Conservation (phyloP, 1,284 basidiomycete species). For the Rhodotorula mucilaginosa region DNA sequence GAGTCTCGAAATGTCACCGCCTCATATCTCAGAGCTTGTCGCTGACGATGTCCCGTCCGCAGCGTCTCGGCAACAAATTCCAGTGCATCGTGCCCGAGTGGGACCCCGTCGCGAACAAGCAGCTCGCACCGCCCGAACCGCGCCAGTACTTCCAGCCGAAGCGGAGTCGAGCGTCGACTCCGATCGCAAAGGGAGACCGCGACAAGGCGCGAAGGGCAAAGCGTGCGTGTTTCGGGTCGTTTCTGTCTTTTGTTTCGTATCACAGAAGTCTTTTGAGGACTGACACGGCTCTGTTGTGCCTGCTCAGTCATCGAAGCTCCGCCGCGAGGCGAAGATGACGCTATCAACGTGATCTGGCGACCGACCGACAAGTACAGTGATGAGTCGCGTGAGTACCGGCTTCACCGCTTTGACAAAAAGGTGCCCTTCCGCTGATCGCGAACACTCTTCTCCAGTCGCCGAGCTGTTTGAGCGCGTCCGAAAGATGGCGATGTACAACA, state of each 20-base stretch:
- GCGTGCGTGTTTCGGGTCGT: background rate
- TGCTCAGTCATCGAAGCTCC: slow-evolving; percentile 5
- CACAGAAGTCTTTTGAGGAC: background rate
- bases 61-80: slow-evolving; percentile 42
- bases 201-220: slow-evolving; percentile 8
- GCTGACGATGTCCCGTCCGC: background rate
- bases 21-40: background rate
- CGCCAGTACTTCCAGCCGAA: slow-evolving; percentile 30
- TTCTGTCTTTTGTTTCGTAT: background rate
- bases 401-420: background rate
- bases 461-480: slow-evolving; percentile 24
- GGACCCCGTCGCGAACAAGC: slow-evolving; percentile 14
- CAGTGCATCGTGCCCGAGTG: slow-evolving; percentile 40
- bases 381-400: slow-evolving; percentile 2
- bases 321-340: slow-evolving; percentile 30
- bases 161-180: slow-evolving; percentile 23
- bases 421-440: background rate
- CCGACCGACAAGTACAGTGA: slow-evolving; percentile 16
- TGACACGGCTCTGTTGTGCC: background rate
- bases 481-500: slow-evolving; percentile 24
- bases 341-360: slow-evolving; percentile 13
- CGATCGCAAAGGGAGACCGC: slow-evolving; percentile 10
- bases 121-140: slow-evolving; percentile 3
- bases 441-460: slow-evolving; percentile 8
- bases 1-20: background rate